A percentile compares a stretch with the other conserved stretches of the same genome.
These are phyloP conservation scores for Chlorella vulgaris DNA, from an alignment of 139 green algal genomes.

Conservation along the genomic window DNA sequence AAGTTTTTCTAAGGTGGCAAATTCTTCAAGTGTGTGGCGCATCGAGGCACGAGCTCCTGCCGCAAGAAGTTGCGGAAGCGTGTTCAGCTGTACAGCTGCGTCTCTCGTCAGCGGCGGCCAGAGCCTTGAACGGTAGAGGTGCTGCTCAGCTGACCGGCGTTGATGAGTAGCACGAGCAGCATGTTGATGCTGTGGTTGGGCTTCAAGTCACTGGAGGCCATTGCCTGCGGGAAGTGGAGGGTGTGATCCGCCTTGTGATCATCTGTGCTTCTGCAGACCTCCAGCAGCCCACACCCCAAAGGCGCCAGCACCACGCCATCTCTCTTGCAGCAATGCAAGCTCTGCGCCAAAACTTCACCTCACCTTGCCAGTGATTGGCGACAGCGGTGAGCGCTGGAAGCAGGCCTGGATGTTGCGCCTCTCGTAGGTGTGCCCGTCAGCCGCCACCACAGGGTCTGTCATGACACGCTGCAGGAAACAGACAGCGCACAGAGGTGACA, in stretches of 20 bases:
- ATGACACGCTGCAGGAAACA: neutral
- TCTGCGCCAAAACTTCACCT: too few relatives aligned
- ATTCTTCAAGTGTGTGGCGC: too few relatives aligned
- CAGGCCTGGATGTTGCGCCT: neutral
- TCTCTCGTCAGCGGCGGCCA: neutral
- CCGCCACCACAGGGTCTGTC: neutral
- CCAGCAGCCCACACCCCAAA: too few relatives aligned
- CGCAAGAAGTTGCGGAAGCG: too few relatives aligned
- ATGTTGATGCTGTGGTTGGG: neutral
- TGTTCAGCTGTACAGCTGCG: too few relatives aligned
- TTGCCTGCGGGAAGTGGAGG: neutral
- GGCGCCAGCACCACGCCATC: too few relatives aligned
- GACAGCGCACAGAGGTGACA: neutral
- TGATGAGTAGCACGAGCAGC: neutral
- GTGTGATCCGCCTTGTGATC: too few relatives aligned
- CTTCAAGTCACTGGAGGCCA: neutral
- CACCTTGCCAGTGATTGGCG: neutral
- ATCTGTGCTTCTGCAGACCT: too few relatives aligned
- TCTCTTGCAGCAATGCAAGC: too few relatives aligned
- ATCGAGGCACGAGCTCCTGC: too few relatives aligned
- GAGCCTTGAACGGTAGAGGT: too few relatives aligned
- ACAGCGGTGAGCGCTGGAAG: neutral
- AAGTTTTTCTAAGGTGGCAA: too few relatives aligned
- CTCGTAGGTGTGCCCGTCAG: constrained; percentile 20
- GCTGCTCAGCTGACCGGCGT: neutral